Conservation (phyloP, 2,329 filamentous ascomycete genomes). For the Elsinoe arachidis region DNA sequence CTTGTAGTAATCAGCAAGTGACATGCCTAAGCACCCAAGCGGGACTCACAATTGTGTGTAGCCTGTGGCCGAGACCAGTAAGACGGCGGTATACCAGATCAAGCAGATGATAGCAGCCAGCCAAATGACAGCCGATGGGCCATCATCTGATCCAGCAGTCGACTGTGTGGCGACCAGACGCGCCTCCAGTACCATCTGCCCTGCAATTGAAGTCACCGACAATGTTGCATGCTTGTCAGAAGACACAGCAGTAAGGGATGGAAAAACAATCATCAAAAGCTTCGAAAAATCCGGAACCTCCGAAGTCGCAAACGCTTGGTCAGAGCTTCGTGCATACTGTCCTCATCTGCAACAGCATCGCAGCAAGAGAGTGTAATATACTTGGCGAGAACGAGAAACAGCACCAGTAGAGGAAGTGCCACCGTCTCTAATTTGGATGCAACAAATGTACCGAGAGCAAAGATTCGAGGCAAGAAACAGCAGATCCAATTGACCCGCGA, state of each 20-base stretch:
- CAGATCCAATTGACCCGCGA: background rate
- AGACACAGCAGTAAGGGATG: too few relatives aligned
- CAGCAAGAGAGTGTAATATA: too few relatives aligned
- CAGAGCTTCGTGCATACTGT: background rate
- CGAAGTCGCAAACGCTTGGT: background rate
- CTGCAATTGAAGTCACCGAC: background rate
- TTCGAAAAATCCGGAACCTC: background rate
- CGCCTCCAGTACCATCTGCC: background rate
- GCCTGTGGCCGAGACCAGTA: constrained; percentile 49
- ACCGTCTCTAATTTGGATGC: too few relatives aligned
- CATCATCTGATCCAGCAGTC: background rate
- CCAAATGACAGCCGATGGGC: background rate
- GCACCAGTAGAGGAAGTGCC: too few relatives aligned
- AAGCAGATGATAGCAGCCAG: constrained; percentile 36
- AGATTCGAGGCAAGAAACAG: too few relatives aligned
- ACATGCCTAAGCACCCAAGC: constrained; percentile 5
- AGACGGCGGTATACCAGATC: constrained; percentile 49
- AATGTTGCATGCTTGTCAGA: too few relatives aligned
- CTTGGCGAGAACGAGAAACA: too few relatives aligned
- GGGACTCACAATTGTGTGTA: constrained; percentile 50
- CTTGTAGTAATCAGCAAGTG: constrained; percentile 29
- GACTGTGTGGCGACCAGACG: background rate
- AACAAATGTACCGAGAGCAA: too few relatives aligned
- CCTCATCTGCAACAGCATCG: background rate
- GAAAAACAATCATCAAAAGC: background rate